These are phyloP conservation scores for Lachancea sp. DNA, from an alignment of 805 yeast genomes.

Conservation along the genomic window DNA sequence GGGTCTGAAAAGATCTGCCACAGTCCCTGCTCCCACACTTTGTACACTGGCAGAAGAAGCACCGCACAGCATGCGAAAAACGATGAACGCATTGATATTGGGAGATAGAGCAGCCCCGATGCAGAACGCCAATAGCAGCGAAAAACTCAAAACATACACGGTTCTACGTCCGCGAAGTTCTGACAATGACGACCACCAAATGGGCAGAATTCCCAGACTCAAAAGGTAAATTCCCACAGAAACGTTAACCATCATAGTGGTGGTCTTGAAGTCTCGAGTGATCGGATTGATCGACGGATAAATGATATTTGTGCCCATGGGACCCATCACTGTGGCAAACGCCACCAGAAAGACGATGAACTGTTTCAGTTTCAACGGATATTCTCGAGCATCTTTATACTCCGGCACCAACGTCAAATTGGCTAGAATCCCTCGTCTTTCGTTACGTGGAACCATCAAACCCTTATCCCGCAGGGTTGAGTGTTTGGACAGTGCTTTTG, in stretches of 20 bases:
- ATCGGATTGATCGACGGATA: constrained; percentile 70
- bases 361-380: constrained; percentile 45
- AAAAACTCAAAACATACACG: constrained; percentile 63
- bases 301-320: constrained; percentile 83
- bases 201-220: constrained; percentile 70
- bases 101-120: constrained; percentile 68
- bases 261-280: constrained; percentile 47
- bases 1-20: constrained; percentile 62
- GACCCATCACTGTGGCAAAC: constrained; percentile 70
- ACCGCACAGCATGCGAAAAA: constrained; percentile 65
- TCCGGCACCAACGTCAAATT: constrained; percentile 53
- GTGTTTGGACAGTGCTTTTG: constrained; percentile 1
- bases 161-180: constrained; percentile 71
- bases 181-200: constrained; percentile 84
- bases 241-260: constrained; percentile 57
- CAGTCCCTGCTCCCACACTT: constrained; percentile 85
- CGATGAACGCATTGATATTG: constrained; percentile 54
- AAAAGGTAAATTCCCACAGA: constrained; percentile 75
- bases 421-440: constrained; percentile 57
- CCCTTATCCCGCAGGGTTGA: constrained; percentile 13
- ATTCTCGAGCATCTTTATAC: constrained; percentile 62
- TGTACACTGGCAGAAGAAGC: constrained; percentile 83
- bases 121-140: constrained; percentile 55
- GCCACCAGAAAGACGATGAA: constrained; percentile 62
- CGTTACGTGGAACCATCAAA: constrained; percentile 19